Evolutionary conservation across 106 monocot genomes (phyloP).

Genomic region (Vanilla planifolia): DNA sequence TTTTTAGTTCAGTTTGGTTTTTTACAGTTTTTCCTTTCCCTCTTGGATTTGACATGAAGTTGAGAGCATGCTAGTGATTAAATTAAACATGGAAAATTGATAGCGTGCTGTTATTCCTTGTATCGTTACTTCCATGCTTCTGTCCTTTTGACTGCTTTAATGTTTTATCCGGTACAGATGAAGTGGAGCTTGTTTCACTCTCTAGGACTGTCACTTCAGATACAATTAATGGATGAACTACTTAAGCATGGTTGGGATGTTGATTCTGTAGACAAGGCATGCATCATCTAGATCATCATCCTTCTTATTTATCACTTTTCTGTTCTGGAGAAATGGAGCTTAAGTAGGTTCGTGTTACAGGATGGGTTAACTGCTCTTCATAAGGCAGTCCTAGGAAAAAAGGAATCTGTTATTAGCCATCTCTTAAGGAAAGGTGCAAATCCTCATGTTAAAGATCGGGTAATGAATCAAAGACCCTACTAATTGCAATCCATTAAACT

Average conservation of each 20-base stretch:
- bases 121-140: background rate
- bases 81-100: background rate
- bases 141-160: background rate
- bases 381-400: slow-evolving; percentile 85
- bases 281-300: background rate
- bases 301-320: background rate
- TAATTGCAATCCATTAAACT: too few relatives aligned
- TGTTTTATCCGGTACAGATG: slow-evolving; percentile 38
- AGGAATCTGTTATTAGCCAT: slow-evolving; percentile 91
- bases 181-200: slow-evolving; percentile 80
- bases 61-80: too few relatives aligned
- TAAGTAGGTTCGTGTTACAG: slow-evolving; percentile 52
- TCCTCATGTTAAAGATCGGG: slow-evolving; percentile 74
- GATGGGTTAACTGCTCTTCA: slow-evolving; percentile 91
- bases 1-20: background rate
- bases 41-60: too few relatives aligned
- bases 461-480: slow-evolving; percentile 17
- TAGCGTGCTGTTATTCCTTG: background rate
- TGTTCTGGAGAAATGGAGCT: slow-evolving; percentile 13
- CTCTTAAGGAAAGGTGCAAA: slow-evolving; percentile 89
- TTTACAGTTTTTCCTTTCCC: background rate
- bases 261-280: slow-evolving; percentile 75
- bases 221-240: slow-evolving; percentile 75
- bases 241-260: slow-evolving; percentile 60
- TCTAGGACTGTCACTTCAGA: slow-evolving; percentile 61